These are phyloP conservation scores for Pelargonium fulgidum DNA, from an alignment of 441 rosid genomes.

Conservation along the genomic window DNA sequence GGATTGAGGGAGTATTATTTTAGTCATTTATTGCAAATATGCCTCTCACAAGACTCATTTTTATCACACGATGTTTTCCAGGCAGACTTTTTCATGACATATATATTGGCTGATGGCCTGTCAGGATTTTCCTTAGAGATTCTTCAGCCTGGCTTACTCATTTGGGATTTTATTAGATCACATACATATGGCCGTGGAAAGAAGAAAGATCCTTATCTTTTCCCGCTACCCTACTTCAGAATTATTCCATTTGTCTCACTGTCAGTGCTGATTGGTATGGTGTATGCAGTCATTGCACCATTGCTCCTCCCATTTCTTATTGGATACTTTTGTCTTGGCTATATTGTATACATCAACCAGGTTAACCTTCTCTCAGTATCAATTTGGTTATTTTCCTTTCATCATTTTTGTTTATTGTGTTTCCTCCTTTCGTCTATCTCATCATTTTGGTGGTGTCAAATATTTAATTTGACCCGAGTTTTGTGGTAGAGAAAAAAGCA, in stretches of 20 bases:
- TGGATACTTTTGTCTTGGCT: slow-evolving; percentile 72
- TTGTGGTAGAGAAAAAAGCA: too few relatives aligned
- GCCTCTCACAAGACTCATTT: slow-evolving; percentile 11
- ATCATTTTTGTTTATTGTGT: neutral
- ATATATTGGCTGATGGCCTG: slow-evolving; percentile 72
- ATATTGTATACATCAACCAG: slow-evolving; percentile 75
- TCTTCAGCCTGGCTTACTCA: slow-evolving; percentile 63
- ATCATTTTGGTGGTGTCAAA: neutral
- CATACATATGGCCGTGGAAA: slow-evolving; percentile 40
- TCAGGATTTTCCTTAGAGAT: slow-evolving; percentile 81
- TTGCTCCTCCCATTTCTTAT: slow-evolving; percentile 73
- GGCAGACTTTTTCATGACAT: slow-evolving; percentile 86
- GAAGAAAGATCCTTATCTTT: slow-evolving; percentile 60
- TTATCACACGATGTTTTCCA: slow-evolving; percentile 24
- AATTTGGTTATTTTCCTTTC: neutral
- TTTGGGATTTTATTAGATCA: slow-evolving; percentile 47
- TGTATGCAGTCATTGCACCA: slow-evolving; percentile 75
- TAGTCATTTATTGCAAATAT: too few relatives aligned
- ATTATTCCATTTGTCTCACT: slow-evolving; percentile 65
- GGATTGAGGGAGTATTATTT: too few relatives aligned
- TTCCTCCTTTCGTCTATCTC: neutral
- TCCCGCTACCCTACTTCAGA: slow-evolving; percentile 63
- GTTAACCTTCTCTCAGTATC: slow-evolving; percentile 24
- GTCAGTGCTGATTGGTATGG: slow-evolving; percentile 67
- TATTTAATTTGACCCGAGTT: too few relatives aligned